A percentile compares a stretch with the other conserved stretches of the same genome.
phyloP scores from a whole-genome alignment of 2,329 filamentous ascomycete genomes.

The Fusarium sp. region DNA sequence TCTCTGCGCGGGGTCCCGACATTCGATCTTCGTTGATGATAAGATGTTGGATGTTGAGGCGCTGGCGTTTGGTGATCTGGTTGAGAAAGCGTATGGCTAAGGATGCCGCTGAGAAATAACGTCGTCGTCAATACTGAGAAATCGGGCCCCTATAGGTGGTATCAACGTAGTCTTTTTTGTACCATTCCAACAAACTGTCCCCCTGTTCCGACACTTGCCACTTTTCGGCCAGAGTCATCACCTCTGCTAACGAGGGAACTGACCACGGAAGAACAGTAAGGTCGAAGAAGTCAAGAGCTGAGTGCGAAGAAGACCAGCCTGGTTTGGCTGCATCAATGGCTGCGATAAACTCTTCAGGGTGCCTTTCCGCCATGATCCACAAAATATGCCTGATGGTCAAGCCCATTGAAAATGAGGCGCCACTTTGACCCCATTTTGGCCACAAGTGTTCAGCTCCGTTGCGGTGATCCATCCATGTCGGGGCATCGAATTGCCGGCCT shows the following conservation, averaged over 20 bases:
- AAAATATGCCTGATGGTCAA: not conserved
- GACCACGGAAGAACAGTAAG: not conserved
- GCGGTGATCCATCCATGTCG: too few species aligned
- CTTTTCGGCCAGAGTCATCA: not conserved
- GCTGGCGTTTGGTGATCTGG: accelerated
- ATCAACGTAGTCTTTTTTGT: not conserved
- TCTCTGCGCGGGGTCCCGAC: not conserved
- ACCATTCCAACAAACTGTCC: not conserved
- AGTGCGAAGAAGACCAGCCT: not conserved
- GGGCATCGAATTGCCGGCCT: too few species aligned
- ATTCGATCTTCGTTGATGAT: not conserved
- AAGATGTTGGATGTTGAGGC: not conserved
- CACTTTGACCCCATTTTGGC: too few species aligned
- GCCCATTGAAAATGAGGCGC: too few species aligned
- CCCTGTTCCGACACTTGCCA: not conserved
- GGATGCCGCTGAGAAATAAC: conserved; percentile 12
- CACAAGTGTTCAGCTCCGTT: too few species aligned
- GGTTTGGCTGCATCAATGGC: not conserved
- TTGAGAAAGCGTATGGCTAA: conserved; percentile 9
- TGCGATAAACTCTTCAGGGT: accelerated
- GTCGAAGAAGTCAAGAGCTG: not conserved
- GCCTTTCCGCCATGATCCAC: not conserved
- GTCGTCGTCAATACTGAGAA: not conserved
- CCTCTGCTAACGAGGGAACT: not conserved
- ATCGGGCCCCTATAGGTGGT: not conserved